Percentiles rank a stretch among this genome's conserved stretches.
Conservation (phyloP, 257 asterid genomes). For the Catharanthus roseus region DNA sequence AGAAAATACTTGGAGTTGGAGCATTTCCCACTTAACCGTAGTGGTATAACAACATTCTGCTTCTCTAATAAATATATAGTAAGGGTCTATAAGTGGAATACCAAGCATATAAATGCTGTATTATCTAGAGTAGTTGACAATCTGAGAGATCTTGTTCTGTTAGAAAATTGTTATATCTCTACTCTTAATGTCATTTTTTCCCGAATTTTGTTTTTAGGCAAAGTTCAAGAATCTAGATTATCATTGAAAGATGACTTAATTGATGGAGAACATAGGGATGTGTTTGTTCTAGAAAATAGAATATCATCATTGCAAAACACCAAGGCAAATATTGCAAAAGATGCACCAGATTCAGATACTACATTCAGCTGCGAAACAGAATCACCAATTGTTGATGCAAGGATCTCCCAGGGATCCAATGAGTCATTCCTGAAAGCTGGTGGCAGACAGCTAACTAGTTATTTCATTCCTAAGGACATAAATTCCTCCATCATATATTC, state of each 20-base stretch:
- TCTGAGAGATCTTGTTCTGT: neutral
- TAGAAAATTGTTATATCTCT: neutral
- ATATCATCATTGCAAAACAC: slow-evolving; percentile 1
- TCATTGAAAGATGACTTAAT: slow-evolving; percentile 1
- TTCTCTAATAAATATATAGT: neutral
- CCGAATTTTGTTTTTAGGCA: slow-evolving; percentile 20
- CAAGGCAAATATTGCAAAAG: slow-evolving; percentile 13
- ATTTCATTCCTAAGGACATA: slow-evolving; percentile 48
- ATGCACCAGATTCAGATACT: slow-evolving; percentile 1
- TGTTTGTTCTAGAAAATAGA: slow-evolving; percentile 4
- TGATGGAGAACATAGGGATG: slow-evolving; percentile 11
- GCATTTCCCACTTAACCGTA: neutral
- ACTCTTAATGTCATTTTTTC: neutral
- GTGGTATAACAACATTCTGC: no score
- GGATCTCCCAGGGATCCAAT: slow-evolving; percentile 10
- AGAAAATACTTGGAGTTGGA: neutral
- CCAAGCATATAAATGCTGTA: neutral
- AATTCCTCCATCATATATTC: slow-evolving; percentile 52
- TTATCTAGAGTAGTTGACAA: no score
- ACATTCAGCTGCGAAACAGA: slow-evolving; percentile 1
- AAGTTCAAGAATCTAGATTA: slow-evolving; percentile 10
- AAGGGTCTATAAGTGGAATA: neutral
- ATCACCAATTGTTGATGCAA: slow-evolving; percentile 18
- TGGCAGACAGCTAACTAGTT: neutral
- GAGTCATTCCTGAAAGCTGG: slow-evolving; percentile 11